Conservation (phyloP, 2,329 filamentous ascomycete species). For the Gnomoniopsis sp. region DNA sequence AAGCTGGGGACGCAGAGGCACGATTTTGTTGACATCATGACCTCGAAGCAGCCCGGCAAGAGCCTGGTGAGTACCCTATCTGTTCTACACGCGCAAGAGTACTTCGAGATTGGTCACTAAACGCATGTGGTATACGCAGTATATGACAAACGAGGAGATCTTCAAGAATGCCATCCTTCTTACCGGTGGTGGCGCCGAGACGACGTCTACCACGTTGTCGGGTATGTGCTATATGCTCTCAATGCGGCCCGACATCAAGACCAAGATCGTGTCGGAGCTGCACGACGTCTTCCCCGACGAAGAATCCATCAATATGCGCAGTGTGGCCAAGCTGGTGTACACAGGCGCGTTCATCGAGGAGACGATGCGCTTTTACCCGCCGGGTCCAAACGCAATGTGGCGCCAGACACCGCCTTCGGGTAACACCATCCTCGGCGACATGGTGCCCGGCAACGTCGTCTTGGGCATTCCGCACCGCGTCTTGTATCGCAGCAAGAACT, state of each 20-base stretch:
- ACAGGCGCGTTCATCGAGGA: constrained; percentile 25
- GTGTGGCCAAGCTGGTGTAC: constrained; percentile 25
- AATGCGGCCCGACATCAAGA: constrained; percentile 32
- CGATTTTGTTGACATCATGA: constrained; percentile 1
- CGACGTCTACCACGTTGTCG: constrained; percentile 42
- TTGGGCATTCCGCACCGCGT: constrained; percentile 22
- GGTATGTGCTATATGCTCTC: constrained; percentile 35
- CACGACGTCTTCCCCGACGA: not conserved
- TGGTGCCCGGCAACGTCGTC: constrained; percentile 23
- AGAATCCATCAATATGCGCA: constrained; percentile 30
- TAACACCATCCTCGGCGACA: constrained; percentile 25
- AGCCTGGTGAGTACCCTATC: not conserved
- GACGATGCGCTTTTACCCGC: constrained; percentile 26
- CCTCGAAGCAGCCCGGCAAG: not conserved
- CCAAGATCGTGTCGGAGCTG: constrained; percentile 36
- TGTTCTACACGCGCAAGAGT: too few species aligned
- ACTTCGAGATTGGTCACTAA: too few species aligned
- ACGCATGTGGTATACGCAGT: not conserved
- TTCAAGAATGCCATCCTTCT: constrained; percentile 22
- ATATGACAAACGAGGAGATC: constrained; percentile 18
- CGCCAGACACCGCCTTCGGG: constrained; percentile 25
- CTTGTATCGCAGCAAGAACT: constrained; percentile 34
- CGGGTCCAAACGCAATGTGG: constrained; percentile 21
- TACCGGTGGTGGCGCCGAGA: constrained; percentile 45
- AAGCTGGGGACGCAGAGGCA: not conserved